Evolutionary conservation across 1,284 basidiomycete genomes (phyloP).

Genomic region (Termitomyces sp.): DNA sequence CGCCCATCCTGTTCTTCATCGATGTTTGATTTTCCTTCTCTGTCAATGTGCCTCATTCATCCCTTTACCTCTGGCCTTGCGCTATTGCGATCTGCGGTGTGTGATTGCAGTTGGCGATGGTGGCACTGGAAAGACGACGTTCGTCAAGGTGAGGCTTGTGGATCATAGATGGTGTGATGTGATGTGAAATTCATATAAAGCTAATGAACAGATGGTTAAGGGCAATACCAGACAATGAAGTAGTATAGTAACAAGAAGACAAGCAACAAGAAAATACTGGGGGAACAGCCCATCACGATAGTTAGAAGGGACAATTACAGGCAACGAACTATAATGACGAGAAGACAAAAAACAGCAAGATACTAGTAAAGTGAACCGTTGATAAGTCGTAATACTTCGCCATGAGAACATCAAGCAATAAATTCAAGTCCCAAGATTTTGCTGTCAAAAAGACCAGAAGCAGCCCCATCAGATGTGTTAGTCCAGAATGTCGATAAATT

Average conservation of each 20-base stretch:
- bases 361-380: background rate
- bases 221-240: no score
- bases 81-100: conserved; percentile 21
- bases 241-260: background rate
- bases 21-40: conserved; percentile 26
- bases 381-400: background rate
- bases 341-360: background rate
- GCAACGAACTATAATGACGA: background rate
- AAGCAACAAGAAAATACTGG: background rate
- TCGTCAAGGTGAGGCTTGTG: conserved; percentile 76
- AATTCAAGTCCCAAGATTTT: background rate
- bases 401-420: background rate
- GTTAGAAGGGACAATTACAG: no score
- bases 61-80: conserved; percentile 14
- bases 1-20: conserved; percentile 26
- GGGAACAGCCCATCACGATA: no score
- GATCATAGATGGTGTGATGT: background rate
- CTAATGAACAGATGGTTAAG: background rate
- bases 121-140: conserved; percentile 97
- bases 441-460: background rate
- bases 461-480: background rate
- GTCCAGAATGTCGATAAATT: background rate
- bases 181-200: background rate
- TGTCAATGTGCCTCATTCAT: conserved; percentile 13
- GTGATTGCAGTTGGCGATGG: conserved; percentile 82